Evolutionary conservation across 129 eudicot genomes (phyloP).

Genomic region (Ambrosia artemisiifolia): DNA sequence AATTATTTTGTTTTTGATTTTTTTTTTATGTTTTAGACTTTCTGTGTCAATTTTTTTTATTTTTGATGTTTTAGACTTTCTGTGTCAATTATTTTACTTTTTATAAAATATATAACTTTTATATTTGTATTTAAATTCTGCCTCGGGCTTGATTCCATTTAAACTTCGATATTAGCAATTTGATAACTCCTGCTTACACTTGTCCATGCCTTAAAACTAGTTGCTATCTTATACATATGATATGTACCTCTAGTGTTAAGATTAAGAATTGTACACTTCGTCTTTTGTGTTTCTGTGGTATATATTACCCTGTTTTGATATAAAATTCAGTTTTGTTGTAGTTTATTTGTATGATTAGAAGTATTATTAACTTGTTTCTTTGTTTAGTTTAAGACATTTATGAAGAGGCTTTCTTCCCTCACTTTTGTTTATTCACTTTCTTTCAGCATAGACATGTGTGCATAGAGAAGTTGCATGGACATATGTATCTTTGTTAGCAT

Average conservation of each 20-base stretch:
- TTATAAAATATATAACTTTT: too few relatives aligned
- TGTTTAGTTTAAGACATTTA: background rate
- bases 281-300: background rate
- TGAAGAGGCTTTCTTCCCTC: slow-evolving; percentile 3
- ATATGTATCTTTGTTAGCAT: background rate
- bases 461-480: background rate
- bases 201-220: background rate
- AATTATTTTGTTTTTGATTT: too few relatives aligned
- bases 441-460: background rate
- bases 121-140: too few relatives aligned
- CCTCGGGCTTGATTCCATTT: too few relatives aligned
- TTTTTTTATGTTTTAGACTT: too few relatives aligned
- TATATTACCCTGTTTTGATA: background rate
- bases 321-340: background rate
- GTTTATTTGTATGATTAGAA: background rate
- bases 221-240: background rate
- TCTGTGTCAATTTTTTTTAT: too few relatives aligned
- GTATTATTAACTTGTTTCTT: background rate
- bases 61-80: too few relatives aligned
- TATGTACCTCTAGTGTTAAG: background rate
- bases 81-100: too few relatives aligned
- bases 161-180: too few relatives aligned
- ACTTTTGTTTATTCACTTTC: background rate
- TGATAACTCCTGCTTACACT: too few relatives aligned
- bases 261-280: background rate